Conservation (phyloP, 2,329 filamentous ascomycete genomes). For the Lasiodiplodia gonubiensis region DNA sequence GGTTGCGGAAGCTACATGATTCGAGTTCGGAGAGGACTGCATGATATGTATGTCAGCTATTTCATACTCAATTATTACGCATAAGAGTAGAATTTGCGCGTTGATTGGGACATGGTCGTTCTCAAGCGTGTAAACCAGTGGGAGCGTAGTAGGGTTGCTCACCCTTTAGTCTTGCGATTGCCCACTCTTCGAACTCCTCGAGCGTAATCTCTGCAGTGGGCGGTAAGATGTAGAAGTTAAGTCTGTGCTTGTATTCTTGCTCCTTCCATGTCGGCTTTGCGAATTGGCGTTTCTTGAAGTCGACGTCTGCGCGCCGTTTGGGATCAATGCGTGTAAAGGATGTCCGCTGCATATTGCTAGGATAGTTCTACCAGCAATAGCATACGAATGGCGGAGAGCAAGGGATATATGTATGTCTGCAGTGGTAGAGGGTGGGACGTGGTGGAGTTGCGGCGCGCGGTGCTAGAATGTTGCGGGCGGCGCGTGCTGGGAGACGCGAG, state of each 20-base stretch:
- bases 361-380: neutral
- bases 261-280: slow-evolving; percentile 77
- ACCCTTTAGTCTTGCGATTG: slow-evolving; percentile 88
- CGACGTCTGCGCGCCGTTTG: slow-evolving; percentile 78
- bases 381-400: too few species aligned
- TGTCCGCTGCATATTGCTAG: slow-evolving; percentile 45
- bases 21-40: slow-evolving; percentile 86
- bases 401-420: neutral
- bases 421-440: neutral
- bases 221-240: slow-evolving; percentile 89
- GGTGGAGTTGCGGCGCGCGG: slow-evolving; percentile 6
- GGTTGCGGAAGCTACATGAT: slow-evolving; percentile 94
- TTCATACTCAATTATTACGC: neutral
- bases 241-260: slow-evolving; percentile 78
- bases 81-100: neutral
- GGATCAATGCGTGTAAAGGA: slow-evolving; percentile 56
- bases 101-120: neutral
- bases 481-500: slow-evolving; percentile 29
- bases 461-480: slow-evolving; percentile 7
- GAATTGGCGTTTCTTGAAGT: slow-evolving; percentile 87
- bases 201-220: slow-evolving; percentile 94
- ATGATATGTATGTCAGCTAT: slow-evolving; percentile 25
- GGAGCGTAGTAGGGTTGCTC: slow-evolving; percentile 34
- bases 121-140: neutral
- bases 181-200: slow-evolving; percentile 99